phyloP scores from a whole-genome alignment of 306 rosid genomes.

The Cucumis hystrix region DNA sequence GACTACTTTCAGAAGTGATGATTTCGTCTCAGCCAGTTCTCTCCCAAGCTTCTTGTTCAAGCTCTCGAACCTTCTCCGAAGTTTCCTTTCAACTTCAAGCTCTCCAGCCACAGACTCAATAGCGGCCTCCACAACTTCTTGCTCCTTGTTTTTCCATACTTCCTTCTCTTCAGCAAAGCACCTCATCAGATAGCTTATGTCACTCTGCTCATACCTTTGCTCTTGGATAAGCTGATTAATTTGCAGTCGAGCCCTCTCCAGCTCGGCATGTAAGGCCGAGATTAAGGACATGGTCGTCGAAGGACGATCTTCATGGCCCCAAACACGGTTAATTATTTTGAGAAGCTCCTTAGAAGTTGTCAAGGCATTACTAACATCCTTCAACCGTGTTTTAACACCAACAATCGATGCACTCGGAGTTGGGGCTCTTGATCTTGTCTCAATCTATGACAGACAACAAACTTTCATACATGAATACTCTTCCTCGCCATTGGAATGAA shows the following conservation, averaged over 20 bases:
- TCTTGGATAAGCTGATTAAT: constrained; percentile 88
- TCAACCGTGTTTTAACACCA: constrained; percentile 58
- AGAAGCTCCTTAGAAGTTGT: constrained; percentile 86
- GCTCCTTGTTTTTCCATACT: constrained; percentile 81
- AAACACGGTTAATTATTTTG: constrained; percentile 78
- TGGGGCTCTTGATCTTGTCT: constrained; percentile 71
- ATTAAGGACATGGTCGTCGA: constrained; percentile 81
- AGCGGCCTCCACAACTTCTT: constrained; percentile 84
- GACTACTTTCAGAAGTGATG: constrained; percentile 62
- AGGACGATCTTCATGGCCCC: constrained; percentile 89
- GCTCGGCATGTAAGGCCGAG: constrained; percentile 86
- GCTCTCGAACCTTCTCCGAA: constrained; percentile 78
- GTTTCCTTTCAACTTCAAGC: constrained; percentile 79
- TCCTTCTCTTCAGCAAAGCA: constrained; percentile 92
- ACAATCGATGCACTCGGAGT: constrained; percentile 45
- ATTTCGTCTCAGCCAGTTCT: constrained; percentile 82
- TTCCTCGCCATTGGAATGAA: background rate
- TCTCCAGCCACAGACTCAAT: constrained; percentile 86
- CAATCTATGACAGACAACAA: constrained; percentile 38
- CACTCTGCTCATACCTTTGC: constrained; percentile 68
- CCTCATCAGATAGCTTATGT: constrained; percentile 71
- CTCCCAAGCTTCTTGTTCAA: constrained; percentile 90
- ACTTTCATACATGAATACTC: background rate
- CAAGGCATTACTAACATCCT: constrained; percentile 82
- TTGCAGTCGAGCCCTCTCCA: constrained; percentile 87